phyloP scores from a whole-genome alignment of 2,329 filamentous ascomycete genomes.

The Calonectria ilicicola region DNA sequence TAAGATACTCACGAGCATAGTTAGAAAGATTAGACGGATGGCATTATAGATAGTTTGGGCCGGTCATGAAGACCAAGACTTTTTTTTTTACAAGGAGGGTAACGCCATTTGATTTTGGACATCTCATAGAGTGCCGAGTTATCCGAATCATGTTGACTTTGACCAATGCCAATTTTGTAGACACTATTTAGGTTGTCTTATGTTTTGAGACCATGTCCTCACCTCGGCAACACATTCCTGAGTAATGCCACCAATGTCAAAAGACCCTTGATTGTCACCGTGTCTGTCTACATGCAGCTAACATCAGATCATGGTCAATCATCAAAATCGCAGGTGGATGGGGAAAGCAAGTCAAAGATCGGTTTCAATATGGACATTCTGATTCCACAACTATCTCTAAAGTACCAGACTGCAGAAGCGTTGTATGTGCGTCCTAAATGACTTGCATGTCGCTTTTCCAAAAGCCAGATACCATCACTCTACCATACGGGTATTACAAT shows the following conservation, averaged over 20 bases:
- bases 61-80: background rate
- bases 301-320: background rate
- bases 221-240: background rate
- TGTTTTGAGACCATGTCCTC: background rate
- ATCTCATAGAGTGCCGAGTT: background rate
- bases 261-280: background rate
- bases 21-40: background rate
- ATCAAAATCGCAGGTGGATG: background rate
- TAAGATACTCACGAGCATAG: constrained; percentile 10
- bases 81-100: background rate
- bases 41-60: background rate
- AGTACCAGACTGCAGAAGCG: constrained; percentile 31
- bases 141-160: background rate
- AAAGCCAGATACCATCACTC: constrained; percentile 31
- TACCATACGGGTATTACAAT: constrained; percentile 41
- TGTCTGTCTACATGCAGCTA: background rate
- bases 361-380: constrained; percentile 28
- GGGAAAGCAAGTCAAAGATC: background rate
- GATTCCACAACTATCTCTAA: constrained; percentile 33
- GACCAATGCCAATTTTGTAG: background rate
- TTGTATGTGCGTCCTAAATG: constrained; percentile 30
- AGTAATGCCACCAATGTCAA: background rate
- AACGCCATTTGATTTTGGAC: background rate
- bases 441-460: constrained; percentile 36
- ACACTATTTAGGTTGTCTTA: background rate